Base-by-base conservation (phyloP, 2,329 filamentous ascomycete genomes). In the Cladorrhinum sp. region DNA sequence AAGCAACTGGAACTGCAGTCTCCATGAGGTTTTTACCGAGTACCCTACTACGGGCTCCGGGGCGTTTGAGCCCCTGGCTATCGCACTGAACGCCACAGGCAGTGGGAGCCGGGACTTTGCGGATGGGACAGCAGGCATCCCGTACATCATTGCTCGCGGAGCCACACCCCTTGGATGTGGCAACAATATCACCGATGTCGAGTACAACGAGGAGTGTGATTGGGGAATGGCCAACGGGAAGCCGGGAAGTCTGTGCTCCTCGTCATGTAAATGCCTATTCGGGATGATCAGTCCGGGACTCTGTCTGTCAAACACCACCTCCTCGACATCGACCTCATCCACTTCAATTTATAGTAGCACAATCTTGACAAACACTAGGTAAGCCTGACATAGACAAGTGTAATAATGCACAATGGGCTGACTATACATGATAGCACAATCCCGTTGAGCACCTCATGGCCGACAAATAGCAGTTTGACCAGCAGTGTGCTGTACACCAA, bases 91-190 rank as follows among this genome's bases (percentile, higher is more conserved):
- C 57, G 70, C 73, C 49, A 71, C 72, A 1, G 72, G 71, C 6
- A 64, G 64, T 1, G 75, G 75, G 2, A 64, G 73, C 13, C 70
- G 67, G 54, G 66, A 66, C 2, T 78, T 77, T 60, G 70, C 69
- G 16, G 75, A 77, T 45, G 69, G 69, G 9, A 72, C 70, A 13
- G 67, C 63, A 7, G 76, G 76, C 23, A 69, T 78, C 16, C 76
- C 76, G 29, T 78, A 78, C 60, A 76, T 78, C 59, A 70, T 78
- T 51, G 74, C 75, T 22, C 74, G 75, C 49, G 76, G 76, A 7
- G 75, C 72, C 8, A 76, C 73, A 2, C 75, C 76, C 2, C 64
- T 72, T 10, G 75, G 74, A 20, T 78, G 77, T 51, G 76, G 77
- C 29, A 70, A 78, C 57, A 74, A 75, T 24, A 66, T 67, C 1